Evolutionary conservation across 129 eudicot genomes (phyloP).

Genomic region (Artemisia argyi): DNA sequence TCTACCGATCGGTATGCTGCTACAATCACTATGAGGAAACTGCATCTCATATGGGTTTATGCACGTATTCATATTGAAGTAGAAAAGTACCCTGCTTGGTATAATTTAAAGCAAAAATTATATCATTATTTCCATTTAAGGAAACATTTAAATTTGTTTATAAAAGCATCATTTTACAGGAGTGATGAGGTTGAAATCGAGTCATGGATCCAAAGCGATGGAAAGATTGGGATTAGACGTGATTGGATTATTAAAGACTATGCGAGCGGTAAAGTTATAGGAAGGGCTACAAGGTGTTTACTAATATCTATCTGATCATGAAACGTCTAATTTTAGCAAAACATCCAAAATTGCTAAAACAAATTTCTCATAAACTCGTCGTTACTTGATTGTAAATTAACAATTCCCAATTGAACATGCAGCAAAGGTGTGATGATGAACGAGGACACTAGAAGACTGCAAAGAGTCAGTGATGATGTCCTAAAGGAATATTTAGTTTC

Average conservation of each 20-base stretch:
- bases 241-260: slow-evolving; percentile 4
- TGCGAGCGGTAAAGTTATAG: neutral
- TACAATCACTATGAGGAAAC: neutral
- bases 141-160: neutral
- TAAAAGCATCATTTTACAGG: neutral
- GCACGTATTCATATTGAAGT: neutral
- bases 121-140: neutral
- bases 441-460: neutral
- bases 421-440: slow-evolving; percentile 12
- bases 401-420: neutral
- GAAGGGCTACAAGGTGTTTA: slow-evolving; percentile 14
- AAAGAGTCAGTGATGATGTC: neutral
- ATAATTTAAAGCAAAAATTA: neutral
- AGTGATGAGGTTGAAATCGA: neutral
- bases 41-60: neutral
- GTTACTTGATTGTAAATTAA: neutral
- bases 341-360: no score
- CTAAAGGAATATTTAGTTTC: slow-evolving; percentile 6
- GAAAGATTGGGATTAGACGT: slow-evolving; percentile 3
- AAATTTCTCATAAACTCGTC: no score
- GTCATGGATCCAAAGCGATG: neutral
- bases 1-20: neutral
- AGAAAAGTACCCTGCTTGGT: slow-evolving; percentile 14
- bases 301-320: neutral
- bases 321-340: no score